phyloP scores from a whole-genome alignment of 176 grass and related monocot species.

The Sorghum bicolor region DNA sequence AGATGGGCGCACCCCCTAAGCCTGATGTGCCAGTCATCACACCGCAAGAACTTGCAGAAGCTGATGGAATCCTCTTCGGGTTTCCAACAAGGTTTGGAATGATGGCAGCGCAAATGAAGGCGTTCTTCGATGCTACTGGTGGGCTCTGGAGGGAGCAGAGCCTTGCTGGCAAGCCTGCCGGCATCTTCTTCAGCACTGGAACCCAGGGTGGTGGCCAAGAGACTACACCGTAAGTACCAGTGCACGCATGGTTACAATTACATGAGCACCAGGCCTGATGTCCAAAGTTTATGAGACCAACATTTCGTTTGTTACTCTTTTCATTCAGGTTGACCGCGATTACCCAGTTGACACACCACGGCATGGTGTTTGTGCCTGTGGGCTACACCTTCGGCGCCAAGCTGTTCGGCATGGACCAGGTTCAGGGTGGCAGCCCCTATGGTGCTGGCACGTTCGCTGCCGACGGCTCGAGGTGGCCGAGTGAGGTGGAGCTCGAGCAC shows the following conservation, averaged over 20 bases:
- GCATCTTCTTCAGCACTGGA: slow-evolving; percentile 88
- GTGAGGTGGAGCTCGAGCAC: slow-evolving; percentile 79
- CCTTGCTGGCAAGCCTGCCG: slow-evolving; percentile 87
- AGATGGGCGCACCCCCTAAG: slow-evolving; percentile 85
- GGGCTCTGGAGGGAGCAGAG: slow-evolving; percentile 78
- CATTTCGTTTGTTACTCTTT: neutral
- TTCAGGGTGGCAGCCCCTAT: slow-evolving; percentile 87
- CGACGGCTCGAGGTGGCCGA: slow-evolving; percentile 70
- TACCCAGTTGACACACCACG: slow-evolving; percentile 82
- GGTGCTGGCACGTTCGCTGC: slow-evolving; percentile 75
- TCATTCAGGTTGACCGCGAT: slow-evolving; percentile 72
- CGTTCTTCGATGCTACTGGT: slow-evolving; percentile 81
- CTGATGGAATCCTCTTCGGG: slow-evolving; percentile 88
- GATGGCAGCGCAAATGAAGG: slow-evolving; percentile 93
- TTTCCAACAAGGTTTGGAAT: slow-evolving; percentile 96
- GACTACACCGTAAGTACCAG: slow-evolving; percentile 67
- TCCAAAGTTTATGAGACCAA: neutral
- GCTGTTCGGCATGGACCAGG: slow-evolving; percentile 86
- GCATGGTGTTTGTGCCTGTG: slow-evolving; percentile 75
- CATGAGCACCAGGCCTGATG: neutral
- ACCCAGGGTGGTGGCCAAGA: slow-evolving; percentile 92
- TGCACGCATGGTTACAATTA: neutral
- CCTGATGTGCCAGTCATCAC: slow-evolving; percentile 64
- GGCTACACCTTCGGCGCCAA: slow-evolving; percentile 90
- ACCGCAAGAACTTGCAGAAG: slow-evolving; percentile 67